These are phyloP conservation scores for Pichia insulana DNA, from an alignment of 805 yeast species.

Conservation along the genomic window DNA sequence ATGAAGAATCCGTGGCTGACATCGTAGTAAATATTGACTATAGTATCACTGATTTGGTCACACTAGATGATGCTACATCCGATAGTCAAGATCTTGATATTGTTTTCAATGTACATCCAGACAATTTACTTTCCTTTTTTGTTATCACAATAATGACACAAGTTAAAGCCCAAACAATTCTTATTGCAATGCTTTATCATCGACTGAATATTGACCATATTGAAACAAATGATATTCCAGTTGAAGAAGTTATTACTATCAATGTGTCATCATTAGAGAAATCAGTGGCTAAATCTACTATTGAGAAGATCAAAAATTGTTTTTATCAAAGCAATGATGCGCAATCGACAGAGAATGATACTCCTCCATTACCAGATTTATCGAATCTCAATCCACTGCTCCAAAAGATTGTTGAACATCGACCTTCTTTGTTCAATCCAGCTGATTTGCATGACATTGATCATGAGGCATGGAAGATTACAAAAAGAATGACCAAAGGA, in stretches of 20 bases:
- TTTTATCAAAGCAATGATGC: slow-evolving; percentile 9
- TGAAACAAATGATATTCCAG: background rate
- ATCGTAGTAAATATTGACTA: background rate
- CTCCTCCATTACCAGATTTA: slow-evolving; percentile 23
- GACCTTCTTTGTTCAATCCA: slow-evolving; percentile 31
- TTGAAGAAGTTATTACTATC: background rate
- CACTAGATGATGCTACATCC: slow-evolving; percentile 5
- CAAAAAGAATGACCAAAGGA: slow-evolving; percentile 23
- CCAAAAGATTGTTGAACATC: slow-evolving; percentile 20
- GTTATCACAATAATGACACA: slow-evolving; percentile 9
- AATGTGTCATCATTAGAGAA: background rate
- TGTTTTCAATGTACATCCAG: slow-evolving; percentile 8
- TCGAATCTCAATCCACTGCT: slow-evolving; percentile 18
- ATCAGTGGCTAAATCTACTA: background rate
- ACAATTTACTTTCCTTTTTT: slow-evolving; percentile 8
- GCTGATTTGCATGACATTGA: slow-evolving; percentile 37
- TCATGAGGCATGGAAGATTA: slow-evolving; percentile 32
- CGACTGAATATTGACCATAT: slow-evolving; percentile 8
- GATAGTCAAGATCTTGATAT: slow-evolving; percentile 21
- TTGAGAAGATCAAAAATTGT: background rate
- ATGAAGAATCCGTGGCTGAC: background rate
- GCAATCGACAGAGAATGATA: slow-evolving; percentile 9
- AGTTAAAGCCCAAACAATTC: slow-evolving; percentile 13
- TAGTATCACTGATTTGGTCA: slow-evolving; percentile 2
- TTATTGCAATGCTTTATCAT: slow-evolving; percentile 11